These are phyloP conservation scores for Sporothrix sp. DNA, from an alignment of 2,329 filamentous ascomycete genomes.

Conservation along the genomic window DNA sequence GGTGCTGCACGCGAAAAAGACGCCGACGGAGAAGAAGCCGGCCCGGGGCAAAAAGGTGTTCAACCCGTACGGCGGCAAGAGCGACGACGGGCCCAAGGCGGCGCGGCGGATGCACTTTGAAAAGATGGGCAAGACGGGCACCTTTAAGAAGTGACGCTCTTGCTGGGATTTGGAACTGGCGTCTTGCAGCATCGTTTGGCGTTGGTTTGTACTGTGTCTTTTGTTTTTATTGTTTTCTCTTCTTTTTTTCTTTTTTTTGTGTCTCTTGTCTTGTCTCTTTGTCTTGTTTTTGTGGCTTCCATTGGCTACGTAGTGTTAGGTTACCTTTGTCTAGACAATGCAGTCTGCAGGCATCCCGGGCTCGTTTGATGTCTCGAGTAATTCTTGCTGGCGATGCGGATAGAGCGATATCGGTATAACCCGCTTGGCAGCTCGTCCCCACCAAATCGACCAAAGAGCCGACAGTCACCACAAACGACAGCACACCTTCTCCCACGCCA, in stretches of 20 bases:
- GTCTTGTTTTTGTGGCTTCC: not conserved
- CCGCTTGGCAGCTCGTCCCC: not conserved
- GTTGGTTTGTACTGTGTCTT: not conserved
- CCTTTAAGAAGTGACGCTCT: slow-evolving; percentile 30
- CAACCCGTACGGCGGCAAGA: slow-evolving; percentile 24
- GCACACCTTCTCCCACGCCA: not conserved
- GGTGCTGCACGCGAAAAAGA: slow-evolving; percentile 23
- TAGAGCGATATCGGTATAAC: slow-evolving; percentile 3
- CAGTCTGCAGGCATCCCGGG: not conserved
- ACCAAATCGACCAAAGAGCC: slow-evolving; percentile 6
- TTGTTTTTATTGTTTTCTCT: not conserved
- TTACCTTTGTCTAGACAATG: slow-evolving; percentile 7
- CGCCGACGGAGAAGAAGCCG: not conserved
- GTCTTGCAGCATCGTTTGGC: not conserved
- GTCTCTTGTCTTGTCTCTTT: too few species aligned
- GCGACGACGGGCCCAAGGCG: slow-evolving; percentile 24
- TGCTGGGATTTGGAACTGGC: not conserved
- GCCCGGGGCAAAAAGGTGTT: slow-evolving; percentile 23
- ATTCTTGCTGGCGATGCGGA: too few species aligned
- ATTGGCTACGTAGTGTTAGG: slow-evolving; percentile 7
- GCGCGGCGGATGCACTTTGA: slow-evolving; percentile 26
- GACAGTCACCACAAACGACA: too few species aligned
- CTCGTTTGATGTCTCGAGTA: too few species aligned
- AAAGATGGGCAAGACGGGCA: slow-evolving; percentile 27
- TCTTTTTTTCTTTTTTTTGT: not conserved